Evolutionary conservation across 2,329 filamentous ascomycete genomes (phyloP), one percentile per base, ranked within the genome.

Genomic region (Aspergillus latus): DNA sequence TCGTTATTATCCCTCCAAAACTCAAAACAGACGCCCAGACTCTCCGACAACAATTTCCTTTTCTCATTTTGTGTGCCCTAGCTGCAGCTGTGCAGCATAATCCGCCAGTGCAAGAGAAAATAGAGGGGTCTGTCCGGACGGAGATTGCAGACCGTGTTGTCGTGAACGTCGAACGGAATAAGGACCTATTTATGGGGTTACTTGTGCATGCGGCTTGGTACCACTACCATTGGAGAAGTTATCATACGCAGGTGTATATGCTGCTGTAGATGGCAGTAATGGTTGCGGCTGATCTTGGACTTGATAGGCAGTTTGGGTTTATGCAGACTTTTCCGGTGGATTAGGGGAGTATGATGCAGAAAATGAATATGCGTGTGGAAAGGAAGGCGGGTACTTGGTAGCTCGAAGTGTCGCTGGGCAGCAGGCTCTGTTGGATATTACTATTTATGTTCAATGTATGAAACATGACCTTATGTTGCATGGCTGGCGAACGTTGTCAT

Each of bases 131-230:
- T 13, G 28, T 59, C 9, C 32, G 53, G 8, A 50, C 49, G 6
- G 48, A 46, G 3, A 43, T 56, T 7, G 43, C 53, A 39, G 28
- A 9, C 10, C 50, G 50, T 4, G 8, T 59, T 5, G 28, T 59
- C 21, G 54, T 54, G 9, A 43, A 46, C 8, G 8, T 40, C 6
- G 57, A 59, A 28, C 50, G 57, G 6, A 59, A 50, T 30, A 54
- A 57, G 46, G 57, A 59, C n/a, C 45, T 59, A 2, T 21, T 59
- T 2, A 26, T 47, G 21, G 15, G 58, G 56, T 2, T 60, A 2
- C 56, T 59, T 6, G 56, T 60, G 9, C 56, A 60, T 30, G 52
- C 39, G 8, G 58, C 56, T 1, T 60, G 58, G 56, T 52, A 21
- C 26, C 58, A 58, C 10, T 60, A 60, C 16, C 56, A 55, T 15